Conservation (phyloP, 192 early-diverging fungal species). For the Mortierella alpina region DNA sequence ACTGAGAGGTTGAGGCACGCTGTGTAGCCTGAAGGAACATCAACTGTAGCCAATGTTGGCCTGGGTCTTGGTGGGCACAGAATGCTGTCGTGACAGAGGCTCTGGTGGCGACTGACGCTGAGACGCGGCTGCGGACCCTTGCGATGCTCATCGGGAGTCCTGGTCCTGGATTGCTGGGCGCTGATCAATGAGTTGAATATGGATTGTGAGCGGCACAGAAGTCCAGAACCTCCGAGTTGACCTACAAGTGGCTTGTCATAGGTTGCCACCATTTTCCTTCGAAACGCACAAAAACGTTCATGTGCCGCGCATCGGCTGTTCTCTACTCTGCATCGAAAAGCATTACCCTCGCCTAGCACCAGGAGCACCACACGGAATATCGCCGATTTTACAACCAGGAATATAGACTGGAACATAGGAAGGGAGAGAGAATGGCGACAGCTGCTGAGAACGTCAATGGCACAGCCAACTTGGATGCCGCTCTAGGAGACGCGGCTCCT, state of each 20-base stretch:
- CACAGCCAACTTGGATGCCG: background rate
- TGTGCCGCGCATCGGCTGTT: background rate
- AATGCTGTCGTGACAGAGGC: background rate
- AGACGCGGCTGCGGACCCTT: conserved; percentile 13
- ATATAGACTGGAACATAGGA: background rate
- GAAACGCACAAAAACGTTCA: background rate
- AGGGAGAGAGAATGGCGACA: conserved; percentile 3
- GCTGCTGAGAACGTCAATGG: conserved; percentile 5
- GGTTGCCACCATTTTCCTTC: conserved; percentile 26
- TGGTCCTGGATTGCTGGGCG: background rate
- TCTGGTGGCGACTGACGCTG: background rate
- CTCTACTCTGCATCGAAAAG: background rate
- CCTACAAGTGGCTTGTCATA: conserved; percentile 15
- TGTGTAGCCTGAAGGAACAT: background rate
- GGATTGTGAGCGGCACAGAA: too few species aligned
- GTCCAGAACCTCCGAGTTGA: background rate
- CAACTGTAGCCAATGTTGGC: background rate
- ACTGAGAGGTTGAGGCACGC: too few species aligned
- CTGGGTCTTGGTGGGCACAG: background rate
- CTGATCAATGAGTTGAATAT: background rate
- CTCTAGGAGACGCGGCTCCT: background rate
- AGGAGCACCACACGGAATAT: background rate
- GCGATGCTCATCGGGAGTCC: conserved; percentile 15
- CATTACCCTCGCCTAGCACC: background rate
- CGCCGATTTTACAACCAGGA: background rate